Conservation (phyloP, 2,329 filamentous ascomycete genomes). For the Penicillium sp. region DNA sequence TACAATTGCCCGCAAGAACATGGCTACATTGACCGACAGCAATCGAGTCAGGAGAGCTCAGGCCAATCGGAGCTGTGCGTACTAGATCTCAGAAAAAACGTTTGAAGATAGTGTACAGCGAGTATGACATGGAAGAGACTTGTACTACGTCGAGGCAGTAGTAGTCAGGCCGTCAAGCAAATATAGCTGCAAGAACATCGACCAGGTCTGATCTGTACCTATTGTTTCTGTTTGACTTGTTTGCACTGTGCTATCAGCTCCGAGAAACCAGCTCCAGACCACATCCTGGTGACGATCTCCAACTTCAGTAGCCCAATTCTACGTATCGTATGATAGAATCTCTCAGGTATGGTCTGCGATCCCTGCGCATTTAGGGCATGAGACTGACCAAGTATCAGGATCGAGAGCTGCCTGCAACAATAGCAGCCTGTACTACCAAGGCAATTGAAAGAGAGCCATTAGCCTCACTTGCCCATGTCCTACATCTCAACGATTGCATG, state of each 20-base stretch:
- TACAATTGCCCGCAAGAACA: no score
- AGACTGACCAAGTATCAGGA: neutral
- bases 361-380: no score
- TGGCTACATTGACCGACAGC: no score
- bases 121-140: no score
- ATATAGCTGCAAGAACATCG: no score
- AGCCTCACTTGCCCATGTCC: neutral
- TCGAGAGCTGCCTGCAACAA: neutral
- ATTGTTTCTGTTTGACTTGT: neutral
- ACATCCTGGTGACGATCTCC: neutral
- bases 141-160: no score
- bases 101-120: no score
- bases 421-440: neutral
- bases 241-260: neutral
- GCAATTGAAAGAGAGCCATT: neutral
- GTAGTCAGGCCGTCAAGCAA: no score
- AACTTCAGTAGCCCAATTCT: neutral
- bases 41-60: no score
- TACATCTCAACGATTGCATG: neutral
- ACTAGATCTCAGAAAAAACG: no score
- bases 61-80: no score
- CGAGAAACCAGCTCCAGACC: neutral
- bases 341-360: neutral
- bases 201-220: no score
- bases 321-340: neutral